phyloP scores from a whole-genome alignment of 768 basidiomycete species.

The Zangia roseola region DNA sequence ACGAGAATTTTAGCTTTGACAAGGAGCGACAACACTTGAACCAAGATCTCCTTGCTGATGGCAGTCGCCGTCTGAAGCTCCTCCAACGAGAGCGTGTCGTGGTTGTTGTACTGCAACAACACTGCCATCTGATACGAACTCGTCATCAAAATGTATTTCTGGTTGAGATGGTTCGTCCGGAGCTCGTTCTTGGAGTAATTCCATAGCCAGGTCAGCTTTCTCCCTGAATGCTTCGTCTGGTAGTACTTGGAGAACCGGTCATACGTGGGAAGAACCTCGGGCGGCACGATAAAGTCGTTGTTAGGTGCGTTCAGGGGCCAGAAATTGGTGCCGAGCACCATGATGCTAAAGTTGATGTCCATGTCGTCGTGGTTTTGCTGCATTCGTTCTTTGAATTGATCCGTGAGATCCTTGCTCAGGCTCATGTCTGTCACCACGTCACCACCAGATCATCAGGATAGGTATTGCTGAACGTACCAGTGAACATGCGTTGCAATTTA shows the following conservation, averaged over 20 bases:
- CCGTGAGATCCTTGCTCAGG: slow-evolving; percentile 91
- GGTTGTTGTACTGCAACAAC: slow-evolving; percentile 90
- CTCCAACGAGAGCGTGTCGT: slow-evolving; percentile 79
- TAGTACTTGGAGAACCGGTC: slow-evolving; percentile 93
- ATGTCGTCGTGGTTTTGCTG: slow-evolving; percentile 80
- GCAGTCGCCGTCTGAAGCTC: slow-evolving; percentile 80
- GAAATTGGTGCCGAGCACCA: slow-evolving; percentile 93
- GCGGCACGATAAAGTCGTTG: slow-evolving; percentile 86
- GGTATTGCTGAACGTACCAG: slow-evolving; percentile 50
- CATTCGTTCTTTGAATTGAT: slow-evolving; percentile 94
- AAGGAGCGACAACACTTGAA: slow-evolving; percentile 58
- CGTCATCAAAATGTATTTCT: slow-evolving; percentile 96
- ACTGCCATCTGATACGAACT: slow-evolving; percentile 95
- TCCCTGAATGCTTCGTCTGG: slow-evolving; percentile 88
- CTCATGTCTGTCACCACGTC: slow-evolving; percentile 71
- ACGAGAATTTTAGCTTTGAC: slow-evolving; percentile 89
- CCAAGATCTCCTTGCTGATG: slow-evolving; percentile 77
- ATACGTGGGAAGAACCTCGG: slow-evolving; percentile 83
- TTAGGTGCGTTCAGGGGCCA: slow-evolving; percentile 88
- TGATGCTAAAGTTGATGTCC: slow-evolving; percentile 88
- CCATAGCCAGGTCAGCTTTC: slow-evolving; percentile 98
- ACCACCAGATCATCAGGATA: not conserved
- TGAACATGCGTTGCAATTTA: slow-evolving; percentile 97
- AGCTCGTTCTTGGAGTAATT: slow-evolving; percentile 97
- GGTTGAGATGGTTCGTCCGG: slow-evolving; percentile 86